Conservation (phyloP, 805 yeast species). For the Barnettozyma pratensis region DNA sequence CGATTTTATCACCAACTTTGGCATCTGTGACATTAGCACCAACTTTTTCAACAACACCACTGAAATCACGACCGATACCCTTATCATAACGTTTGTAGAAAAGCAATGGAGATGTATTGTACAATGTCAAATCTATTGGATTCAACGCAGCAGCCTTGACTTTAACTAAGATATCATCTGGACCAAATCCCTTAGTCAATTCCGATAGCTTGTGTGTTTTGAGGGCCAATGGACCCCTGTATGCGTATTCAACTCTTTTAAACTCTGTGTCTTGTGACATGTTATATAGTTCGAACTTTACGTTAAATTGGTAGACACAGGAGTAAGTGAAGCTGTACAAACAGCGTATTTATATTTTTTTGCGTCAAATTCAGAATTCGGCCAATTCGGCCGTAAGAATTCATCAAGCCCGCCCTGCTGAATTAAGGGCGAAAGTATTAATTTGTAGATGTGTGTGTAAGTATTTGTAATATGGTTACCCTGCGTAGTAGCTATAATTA, state of each 20-base stretch:
- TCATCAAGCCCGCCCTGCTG: too few relatives aligned
- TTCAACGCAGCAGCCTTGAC: conserved; percentile 47
- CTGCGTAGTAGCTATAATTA: too few relatives aligned
- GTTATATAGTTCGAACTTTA: too few relatives aligned
- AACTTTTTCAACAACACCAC: conserved; percentile 49
- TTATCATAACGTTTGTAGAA: conserved; percentile 20
- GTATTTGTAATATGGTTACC: too few relatives aligned
- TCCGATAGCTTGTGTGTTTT: conserved; percentile 5
- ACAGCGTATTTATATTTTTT: too few relatives aligned
- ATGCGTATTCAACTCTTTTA: not conserved
- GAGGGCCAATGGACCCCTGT: not conserved
- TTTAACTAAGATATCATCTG: conserved; percentile 40
- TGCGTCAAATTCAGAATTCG: too few relatives aligned
- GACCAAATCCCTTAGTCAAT: conserved; percentile 30
- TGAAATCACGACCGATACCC: conserved; percentile 46
- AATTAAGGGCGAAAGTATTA: too few relatives aligned
- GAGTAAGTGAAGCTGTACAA: too few relatives aligned
- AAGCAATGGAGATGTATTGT: conserved; percentile 12
- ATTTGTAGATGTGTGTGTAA: too few relatives aligned
- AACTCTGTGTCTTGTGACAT: not conserved
- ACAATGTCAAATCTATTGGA: conserved; percentile 53
- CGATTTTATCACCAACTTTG: conserved; percentile 51
- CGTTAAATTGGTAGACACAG: too few relatives aligned
- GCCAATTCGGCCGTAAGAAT: too few relatives aligned
- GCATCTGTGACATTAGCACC: conserved; percentile 36